Percentiles rank a stretch among this genome's conserved stretches.
Evolutionary conservation across 768 basidiomycete species (phyloP).

Genomic region (Termitomyces sp.): DNA sequence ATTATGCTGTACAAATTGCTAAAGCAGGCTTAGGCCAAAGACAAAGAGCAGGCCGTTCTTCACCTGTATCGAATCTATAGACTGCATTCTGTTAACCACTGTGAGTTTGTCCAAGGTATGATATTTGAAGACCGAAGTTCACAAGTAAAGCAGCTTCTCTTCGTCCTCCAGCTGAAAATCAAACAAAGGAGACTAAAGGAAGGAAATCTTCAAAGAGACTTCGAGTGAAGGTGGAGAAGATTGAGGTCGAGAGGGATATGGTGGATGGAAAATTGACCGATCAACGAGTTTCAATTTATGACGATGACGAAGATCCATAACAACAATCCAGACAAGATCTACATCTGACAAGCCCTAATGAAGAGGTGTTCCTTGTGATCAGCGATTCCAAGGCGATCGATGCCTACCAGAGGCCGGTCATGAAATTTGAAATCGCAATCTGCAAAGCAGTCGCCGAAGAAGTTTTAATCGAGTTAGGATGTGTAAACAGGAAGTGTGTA

Average conservation of each 20-base stretch:
- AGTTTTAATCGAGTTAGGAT: neutral
- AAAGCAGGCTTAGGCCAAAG: slow-evolving; percentile 51
- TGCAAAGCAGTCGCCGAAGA: neutral
- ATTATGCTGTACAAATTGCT: neutral
- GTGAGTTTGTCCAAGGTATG: slow-evolving; percentile 24
- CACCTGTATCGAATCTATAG: slow-evolving; percentile 77
- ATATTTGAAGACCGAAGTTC: neutral
- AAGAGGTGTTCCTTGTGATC: neutral
- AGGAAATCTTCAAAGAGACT: slow-evolving; percentile 37
- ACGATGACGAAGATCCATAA: neutral
- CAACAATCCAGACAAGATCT: neutral
- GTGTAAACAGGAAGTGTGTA: neutral
- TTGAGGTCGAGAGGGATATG: neutral
- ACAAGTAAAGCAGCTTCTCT: slow-evolving; percentile 30
- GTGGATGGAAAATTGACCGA: neutral
- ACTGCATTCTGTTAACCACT: slow-evolving; percentile 59
- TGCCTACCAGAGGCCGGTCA: neutral
- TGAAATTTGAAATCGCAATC: neutral
- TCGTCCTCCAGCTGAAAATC: slow-evolving; percentile 36
- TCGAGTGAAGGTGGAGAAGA: slow-evolving; percentile 12
- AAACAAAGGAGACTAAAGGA: slow-evolving; percentile 38
- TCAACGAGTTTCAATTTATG: neutral
- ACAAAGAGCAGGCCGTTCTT: slow-evolving; percentile 91
- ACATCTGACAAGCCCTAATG: neutral
- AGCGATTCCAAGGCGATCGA: neutral